These are phyloP conservation scores for Pichia sp. DNA, from an alignment of 1,139 yeast species.

Conservation along the genomic window DNA sequence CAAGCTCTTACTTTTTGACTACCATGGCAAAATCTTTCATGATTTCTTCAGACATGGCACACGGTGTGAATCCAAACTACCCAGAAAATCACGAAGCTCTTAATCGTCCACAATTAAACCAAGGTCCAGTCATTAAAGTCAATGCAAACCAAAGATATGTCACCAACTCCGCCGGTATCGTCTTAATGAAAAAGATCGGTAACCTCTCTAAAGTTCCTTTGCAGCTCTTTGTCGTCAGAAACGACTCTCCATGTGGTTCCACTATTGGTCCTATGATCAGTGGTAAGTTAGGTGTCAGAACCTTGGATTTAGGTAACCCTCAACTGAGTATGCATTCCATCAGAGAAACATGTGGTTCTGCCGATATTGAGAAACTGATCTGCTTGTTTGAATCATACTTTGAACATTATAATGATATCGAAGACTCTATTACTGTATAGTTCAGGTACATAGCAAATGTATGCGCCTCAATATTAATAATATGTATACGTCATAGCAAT, in stretches of 20 bases:
- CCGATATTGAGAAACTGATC: conserved; percentile 58
- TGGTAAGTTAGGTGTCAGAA: conserved; percentile 80
- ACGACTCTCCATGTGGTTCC: conserved; percentile 92
- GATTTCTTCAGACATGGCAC: conserved; percentile 93
- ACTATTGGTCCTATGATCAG: conserved; percentile 94
- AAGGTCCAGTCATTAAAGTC: conserved; percentile 88
- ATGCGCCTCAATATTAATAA: too few relatives aligned
- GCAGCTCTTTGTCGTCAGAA: conserved; percentile 81
- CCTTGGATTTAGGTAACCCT: conserved; percentile 90
- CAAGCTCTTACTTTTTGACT: conserved; percentile 39
- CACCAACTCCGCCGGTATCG: conserved; percentile 86
- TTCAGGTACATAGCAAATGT: too few relatives aligned
- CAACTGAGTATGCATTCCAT: conserved; percentile 94
- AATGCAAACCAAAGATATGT: conserved; percentile 95
- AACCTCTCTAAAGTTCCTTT: conserved; percentile 56
- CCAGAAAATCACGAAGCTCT: conserved; percentile 61
- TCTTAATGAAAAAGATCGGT: conserved; percentile 67
- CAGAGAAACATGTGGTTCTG: conserved; percentile 86
- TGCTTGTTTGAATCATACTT: conserved; percentile 57
- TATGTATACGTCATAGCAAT: too few relatives aligned
- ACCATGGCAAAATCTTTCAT: conserved; percentile 78
- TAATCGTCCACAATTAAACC: conserved; percentile 75
- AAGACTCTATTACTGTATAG: conserved; percentile 25
- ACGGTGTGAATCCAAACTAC: conserved; percentile 94
- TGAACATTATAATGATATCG: conserved; percentile 33